Evolutionary conservation across 352 stramenopile genomes (phyloP).

Genomic region (Globisporangium recalcitrans): DNA sequence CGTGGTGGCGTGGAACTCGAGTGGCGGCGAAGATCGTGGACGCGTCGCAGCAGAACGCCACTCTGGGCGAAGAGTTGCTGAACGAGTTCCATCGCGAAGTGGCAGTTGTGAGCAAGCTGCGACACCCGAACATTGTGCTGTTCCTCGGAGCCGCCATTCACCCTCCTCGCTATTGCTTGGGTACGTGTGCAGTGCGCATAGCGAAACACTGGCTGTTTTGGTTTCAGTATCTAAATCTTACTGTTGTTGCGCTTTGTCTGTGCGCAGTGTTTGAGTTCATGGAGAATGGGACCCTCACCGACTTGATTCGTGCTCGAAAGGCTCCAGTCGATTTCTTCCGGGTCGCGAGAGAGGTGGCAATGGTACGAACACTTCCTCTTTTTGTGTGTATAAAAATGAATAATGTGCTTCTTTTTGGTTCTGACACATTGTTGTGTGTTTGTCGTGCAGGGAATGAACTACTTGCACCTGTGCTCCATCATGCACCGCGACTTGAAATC

Average conservation of each 20-base stretch:
- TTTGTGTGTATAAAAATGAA: background rate
- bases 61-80: constrained; percentile 68
- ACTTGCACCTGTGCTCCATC: constrained; percentile 91
- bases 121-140: constrained; percentile 83
- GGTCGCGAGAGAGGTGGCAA: constrained; percentile 68
- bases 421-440: background rate
- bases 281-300: constrained; percentile 80
- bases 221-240: background rate
- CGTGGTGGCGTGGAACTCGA: constrained; percentile 73
- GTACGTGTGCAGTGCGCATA: constrained; percentile 25
- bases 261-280: constrained; percentile 83
- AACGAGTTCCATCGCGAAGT: constrained; percentile 86
- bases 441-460: constrained; percentile 84
- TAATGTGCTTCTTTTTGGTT: background rate
- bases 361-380: constrained; percentile 35
- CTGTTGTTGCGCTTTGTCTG: background rate
- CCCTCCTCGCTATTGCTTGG: constrained; percentile 75
- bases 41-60: constrained; percentile 58
- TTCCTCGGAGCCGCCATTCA: constrained; percentile 78
- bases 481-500: constrained; percentile 96
- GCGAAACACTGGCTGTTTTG: background rate
- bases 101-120: constrained; percentile 78
- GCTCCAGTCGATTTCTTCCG: constrained; percentile 78
- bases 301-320: constrained; percentile 69
- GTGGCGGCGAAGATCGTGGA: constrained; percentile 80